Evolutionary conservation across 1,284 basidiomycete genomes (phyloP).

Genomic region (Sporisorium reilianum): DNA sequence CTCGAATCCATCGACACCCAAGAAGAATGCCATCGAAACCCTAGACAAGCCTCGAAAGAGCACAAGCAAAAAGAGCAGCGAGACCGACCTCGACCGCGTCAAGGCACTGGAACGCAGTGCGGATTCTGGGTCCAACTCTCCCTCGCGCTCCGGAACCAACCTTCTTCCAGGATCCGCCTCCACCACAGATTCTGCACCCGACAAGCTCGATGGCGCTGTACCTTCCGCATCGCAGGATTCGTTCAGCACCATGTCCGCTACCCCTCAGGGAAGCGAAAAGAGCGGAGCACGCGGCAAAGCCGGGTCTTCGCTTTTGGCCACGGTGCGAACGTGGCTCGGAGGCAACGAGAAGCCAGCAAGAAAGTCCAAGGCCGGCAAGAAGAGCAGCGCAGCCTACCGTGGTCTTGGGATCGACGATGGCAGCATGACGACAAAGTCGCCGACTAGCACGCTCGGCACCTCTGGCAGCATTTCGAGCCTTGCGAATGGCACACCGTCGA

Average conservation of each 20-base stretch:
- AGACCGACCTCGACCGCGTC: constrained; percentile 44
- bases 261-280: constrained; percentile 48
- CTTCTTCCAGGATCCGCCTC: not conserved
- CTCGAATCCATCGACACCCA: constrained; percentile 47
- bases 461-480: constrained; percentile 26
- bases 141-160: constrained; percentile 16
- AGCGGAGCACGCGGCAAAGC: constrained; percentile 28
- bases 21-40: constrained; percentile 21
- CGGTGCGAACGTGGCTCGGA: constrained; percentile 85
- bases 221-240: constrained; percentile 56
- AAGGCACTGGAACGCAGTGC: constrained; percentile 36
- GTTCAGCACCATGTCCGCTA: constrained; percentile 52
- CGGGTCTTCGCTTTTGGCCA: constrained; percentile 57
- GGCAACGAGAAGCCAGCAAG: constrained; percentile 80
- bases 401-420: constrained; percentile 34
- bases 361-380: constrained; percentile 80
- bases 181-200: not conserved
- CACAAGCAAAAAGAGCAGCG: constrained; percentile 34
- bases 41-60: constrained; percentile 37
- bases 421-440: constrained; percentile 16
- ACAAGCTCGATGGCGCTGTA: constrained; percentile 20
- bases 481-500: constrained; percentile 20
- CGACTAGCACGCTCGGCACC: constrained; percentile 17
- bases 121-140: constrained; percentile 26
- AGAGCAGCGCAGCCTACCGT: constrained; percentile 71